Base-by-base conservation (phyloP, 495 filamentous ascomycete species). In the Neurospora terricola region DNA sequence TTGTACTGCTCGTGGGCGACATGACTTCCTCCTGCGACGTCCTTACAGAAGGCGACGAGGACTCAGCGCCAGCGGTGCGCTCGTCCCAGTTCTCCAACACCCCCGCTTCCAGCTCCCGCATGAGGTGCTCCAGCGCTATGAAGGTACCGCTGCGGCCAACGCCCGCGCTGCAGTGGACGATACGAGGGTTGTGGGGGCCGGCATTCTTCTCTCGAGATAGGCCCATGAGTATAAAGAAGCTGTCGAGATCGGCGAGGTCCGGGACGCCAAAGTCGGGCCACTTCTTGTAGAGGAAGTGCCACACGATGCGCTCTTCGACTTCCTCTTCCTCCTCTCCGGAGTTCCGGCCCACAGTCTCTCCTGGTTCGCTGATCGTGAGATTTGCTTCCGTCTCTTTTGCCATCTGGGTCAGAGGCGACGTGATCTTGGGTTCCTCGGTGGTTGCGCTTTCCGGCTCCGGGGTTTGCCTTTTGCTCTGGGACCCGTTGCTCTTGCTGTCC, bases 261-360 rank as follows among this genome's bases (percentile, higher is more conserved):
- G 96, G 95, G 12, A 96, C 91, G 30, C 91, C 90, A 77, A 96
- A 97, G 82, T 99, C 96, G 40, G 96, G 93, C 96, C 96, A 99
- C 69, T 90, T 91, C 70, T 90, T 91, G 81, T 97, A 99, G 8
- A 97, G 87, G 68, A 96, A 90, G 81, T 99, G 96, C 88, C 89
- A 96, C 48, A 98, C 88, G 2, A 87, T 88, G 78, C 91, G 93
- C 40, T 90, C 86, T 36, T 87, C 86, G 2, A 87, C 88, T 62
- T 89, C 81, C 34, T 76, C 88, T 62, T 89, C 81, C 34, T 76
- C 73, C 12, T 66, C 73, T 3, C 37, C 39, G 10, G 37, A 21
- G 12, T 43, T 21, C 16, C 8, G 38, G 39, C 4, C 30, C n/a
- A 27, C 38, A 4, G 54, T n/a, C 9, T 59, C 40, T 30, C 14